Evolutionary conservation across 805 yeast species (phyloP).

Genomic region (Starmerella tilneyi): DNA sequence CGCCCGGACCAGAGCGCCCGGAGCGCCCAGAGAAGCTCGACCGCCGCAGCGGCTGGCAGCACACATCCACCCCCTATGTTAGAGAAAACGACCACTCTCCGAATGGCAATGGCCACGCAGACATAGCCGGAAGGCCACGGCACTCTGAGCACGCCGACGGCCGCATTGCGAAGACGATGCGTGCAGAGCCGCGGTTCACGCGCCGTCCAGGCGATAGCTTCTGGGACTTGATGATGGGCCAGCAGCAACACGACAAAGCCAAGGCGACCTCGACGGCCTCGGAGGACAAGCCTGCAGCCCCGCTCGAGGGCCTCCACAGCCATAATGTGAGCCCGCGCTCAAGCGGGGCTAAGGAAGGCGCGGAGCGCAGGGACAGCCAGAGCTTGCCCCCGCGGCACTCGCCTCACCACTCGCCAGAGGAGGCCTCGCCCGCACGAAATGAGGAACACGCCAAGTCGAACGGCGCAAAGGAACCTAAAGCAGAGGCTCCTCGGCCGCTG

Average conservation of each 20-base stretch:
- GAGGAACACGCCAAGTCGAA: too few species aligned
- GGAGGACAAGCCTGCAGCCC: background rate
- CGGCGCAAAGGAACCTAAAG: too few species aligned
- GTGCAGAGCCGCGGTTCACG: slow-evolving; percentile 9
- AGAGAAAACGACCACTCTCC: slow-evolving; percentile 1
- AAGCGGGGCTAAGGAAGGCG: too few species aligned
- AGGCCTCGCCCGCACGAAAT: too few species aligned
- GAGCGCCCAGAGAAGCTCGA: background rate
- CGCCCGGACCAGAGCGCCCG: background rate
- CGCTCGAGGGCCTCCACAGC: too few species aligned
- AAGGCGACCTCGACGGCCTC: background rate
- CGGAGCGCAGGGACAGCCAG: too few species aligned
- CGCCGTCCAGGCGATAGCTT: slow-evolving; percentile 16
- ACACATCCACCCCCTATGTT: slow-evolving; percentile 4
- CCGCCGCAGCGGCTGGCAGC: slow-evolving; percentile 3
- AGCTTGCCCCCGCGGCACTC: too few species aligned
- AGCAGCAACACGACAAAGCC: background rate
- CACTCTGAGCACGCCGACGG: background rate
- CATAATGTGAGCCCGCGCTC: too few species aligned
- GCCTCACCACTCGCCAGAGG: too few species aligned
- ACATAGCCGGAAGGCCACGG: background rate
- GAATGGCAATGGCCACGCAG: background rate
- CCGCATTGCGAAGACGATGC: background rate
- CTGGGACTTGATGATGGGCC: slow-evolving; percentile 10
- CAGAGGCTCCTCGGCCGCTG: too few species aligned